Evolutionary conservation across 2,329 filamentous ascomycete genomes (phyloP).

Genomic region (Zelopaecilomyces penicillatus): DNA sequence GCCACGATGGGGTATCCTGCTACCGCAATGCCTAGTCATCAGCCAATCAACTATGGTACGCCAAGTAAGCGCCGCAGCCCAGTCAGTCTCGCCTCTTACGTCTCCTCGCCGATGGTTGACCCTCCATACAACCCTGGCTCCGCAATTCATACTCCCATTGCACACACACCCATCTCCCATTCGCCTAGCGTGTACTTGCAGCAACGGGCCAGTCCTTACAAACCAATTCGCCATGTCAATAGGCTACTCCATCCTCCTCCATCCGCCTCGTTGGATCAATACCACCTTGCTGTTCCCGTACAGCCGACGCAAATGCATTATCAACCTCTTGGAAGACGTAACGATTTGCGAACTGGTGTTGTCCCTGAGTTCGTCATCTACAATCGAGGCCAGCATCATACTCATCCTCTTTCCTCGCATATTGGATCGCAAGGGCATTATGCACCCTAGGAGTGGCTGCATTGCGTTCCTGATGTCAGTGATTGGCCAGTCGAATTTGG

Average conservation of each 20-base stretch:
- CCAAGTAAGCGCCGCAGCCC: slow-evolving; percentile 46
- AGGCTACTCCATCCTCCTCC: slow-evolving; percentile 86
- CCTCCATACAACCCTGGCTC: slow-evolving; percentile 44
- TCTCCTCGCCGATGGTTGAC: slow-evolving; percentile 62
- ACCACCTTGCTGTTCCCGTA: slow-evolving; percentile 50
- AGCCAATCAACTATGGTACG: slow-evolving; percentile 36
- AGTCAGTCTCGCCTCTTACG: slow-evolving; percentile 35
- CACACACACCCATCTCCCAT: slow-evolving; percentile 59
- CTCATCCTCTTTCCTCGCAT: slow-evolving; percentile 16
- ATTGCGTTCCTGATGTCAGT: slow-evolving; percentile 8
- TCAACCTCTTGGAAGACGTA: slow-evolving; percentile 63
- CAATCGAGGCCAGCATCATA: slow-evolving; percentile 24
- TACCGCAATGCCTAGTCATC: slow-evolving; percentile 16
- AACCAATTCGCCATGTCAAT: slow-evolving; percentile 80
- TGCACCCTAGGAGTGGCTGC: slow-evolving; percentile 25
- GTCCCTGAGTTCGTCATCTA: slow-evolving; percentile 53
- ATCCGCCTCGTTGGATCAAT: slow-evolving; percentile 67
- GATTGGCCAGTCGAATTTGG: slow-evolving; percentile 1
- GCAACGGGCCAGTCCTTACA: slow-evolving; percentile 85
- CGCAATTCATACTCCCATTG: slow-evolving; percentile 47
- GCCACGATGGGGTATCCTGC: slow-evolving; percentile 16
- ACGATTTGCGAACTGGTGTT: slow-evolving; percentile 60
- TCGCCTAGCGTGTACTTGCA: slow-evolving; percentile 84
- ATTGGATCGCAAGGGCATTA: slow-evolving; percentile 23
- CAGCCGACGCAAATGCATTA: slow-evolving; percentile 73